These are phyloP conservation scores for Metschnikowia drakensbergensis DNA, from an alignment of 805 yeast genomes.

Conservation along the genomic window DNA sequence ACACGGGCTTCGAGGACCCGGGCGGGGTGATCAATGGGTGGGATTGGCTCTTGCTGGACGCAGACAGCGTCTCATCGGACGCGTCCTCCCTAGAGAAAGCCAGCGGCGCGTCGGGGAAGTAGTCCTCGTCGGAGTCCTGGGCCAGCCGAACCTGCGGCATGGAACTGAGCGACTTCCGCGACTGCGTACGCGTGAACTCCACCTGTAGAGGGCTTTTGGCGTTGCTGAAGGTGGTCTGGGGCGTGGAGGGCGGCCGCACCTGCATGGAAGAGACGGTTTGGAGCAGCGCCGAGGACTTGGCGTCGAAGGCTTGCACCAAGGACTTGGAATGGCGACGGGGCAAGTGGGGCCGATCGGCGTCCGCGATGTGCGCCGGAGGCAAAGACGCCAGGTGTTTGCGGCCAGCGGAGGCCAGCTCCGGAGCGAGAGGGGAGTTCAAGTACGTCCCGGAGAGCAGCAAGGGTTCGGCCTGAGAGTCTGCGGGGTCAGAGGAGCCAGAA, in stretches of 20 bases:
- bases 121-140: background rate
- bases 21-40: slow-evolving; percentile 5
- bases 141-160: slow-evolving; percentile 29
- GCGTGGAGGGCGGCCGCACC: slow-evolving; percentile 9
- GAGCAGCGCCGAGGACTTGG: background rate
- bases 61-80: background rate
- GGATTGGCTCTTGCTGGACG: background rate
- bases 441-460: too few relatives aligned
- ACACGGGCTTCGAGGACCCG: slow-evolving; percentile 7
- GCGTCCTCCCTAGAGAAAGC: background rate
- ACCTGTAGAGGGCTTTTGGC: slow-evolving; percentile 15
- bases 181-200: slow-evolving; percentile 27
- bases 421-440: background rate
- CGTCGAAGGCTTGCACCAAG: slow-evolving; percentile 8
- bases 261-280: slow-evolving; percentile 8
- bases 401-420: background rate
- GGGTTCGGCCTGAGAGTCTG: background rate
- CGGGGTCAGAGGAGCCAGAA: background rate
- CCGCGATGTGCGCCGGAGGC: slow-evolving; percentile 7
- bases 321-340: slow-evolving; percentile 12
- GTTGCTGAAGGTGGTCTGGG: slow-evolving; percentile 10
- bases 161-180: slow-evolving; percentile 37
- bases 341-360: slow-evolving; percentile 1
- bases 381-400: slow-evolving; percentile 16
- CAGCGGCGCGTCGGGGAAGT: background rate